phyloP scores from a whole-genome alignment of 768 basidiomycete species.

The Pleurotus eryngii region DNA sequence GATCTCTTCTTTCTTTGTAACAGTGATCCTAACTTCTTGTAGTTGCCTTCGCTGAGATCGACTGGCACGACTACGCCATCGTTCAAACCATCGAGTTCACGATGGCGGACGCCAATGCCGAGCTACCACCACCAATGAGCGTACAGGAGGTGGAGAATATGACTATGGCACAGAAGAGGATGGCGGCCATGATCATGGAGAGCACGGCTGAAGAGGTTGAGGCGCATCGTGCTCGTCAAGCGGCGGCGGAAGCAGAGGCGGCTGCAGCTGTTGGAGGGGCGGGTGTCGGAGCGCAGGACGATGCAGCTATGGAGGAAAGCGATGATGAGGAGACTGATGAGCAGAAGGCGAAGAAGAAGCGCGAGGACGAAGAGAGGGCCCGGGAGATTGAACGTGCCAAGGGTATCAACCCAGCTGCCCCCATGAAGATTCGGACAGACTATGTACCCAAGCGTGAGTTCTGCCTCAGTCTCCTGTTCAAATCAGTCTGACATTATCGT shows the following conservation, averaged over 20 bases:
- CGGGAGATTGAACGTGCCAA: conserved; percentile 74
- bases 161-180: conserved; percentile 95
- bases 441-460: conserved; percentile 89
- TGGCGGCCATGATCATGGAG: conserved; percentile 99
- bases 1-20: conserved; percentile 5
- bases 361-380: conserved; percentile 62
- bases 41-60: conserved; percentile 96
- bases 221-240: conserved; percentile 75
- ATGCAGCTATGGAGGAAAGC: conserved; percentile 83
- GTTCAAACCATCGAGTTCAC: conserved; percentile 99
- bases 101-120: conserved; percentile 82
- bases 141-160: conserved; percentile 93
- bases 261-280: conserved; percentile 73
- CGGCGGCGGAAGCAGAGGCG: conserved; percentile 82
- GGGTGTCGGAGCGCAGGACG: conserved; percentile 48
- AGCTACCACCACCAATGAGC: conserved; percentile 95
- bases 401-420: conserved; percentile 67
- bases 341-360: conserved; percentile 57
- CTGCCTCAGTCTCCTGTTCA: neutral
- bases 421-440: conserved; percentile 94
- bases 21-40: conserved; percentile 8
- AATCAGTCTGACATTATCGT: conserved; percentile 2
- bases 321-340: conserved; percentile 73
- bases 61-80: conserved; percentile 99
- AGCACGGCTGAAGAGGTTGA: conserved; percentile 86